Base-by-base conservation (phyloP, 257 asterid genomes). In the Solanum megistacrolobum region DNA sequence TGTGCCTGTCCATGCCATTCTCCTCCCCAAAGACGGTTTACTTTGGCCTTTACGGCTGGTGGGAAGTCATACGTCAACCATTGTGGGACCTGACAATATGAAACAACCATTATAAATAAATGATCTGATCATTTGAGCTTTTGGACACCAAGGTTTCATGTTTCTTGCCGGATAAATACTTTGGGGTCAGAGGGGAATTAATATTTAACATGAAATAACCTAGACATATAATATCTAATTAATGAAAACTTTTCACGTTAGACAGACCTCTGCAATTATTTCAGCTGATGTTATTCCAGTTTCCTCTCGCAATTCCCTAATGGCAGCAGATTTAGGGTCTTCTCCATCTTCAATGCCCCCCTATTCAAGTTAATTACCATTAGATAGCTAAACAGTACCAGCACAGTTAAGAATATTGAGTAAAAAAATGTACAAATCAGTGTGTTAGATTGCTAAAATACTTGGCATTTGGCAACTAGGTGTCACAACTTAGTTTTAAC, bases 1-100 rank as follows among this genome's bases (percentile, higher is more conserved):
- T 96, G 98, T 66, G 99, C 98, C 92, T 97, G 99, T 5, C 99
- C 99, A 72, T 96, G 99, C 99, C 99, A 96, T 93, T 97, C 99
- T 89, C 99, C 99, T 43, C 98, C 94, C 99, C 99, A 97, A 36
- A 97, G 96, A 81, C 99, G 99, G 87, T 93, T 97, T 87, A 97
- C 99, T 93, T 96, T 97, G 12, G 99, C 97, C 92, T 96, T 97
- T 88, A 97, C 99, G 75, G 99, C 93, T 68, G 98, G 99, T 1
- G 99, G 99, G 88, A 97, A 97, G 89, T 97, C 98, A 87, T 96
- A 96, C 9, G 98, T 96, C 93, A 97, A 89, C 99, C 99, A 97
- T 81, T 91, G 89, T 21, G 96, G 95, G 90, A 96, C 99, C 99
- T 97, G 96, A 87, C 85, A 21, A 86, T 89, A 72, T 76, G 82